phyloP scores from a whole-genome alignment of 345 rosid genomes.

The Citrus glauca region DNA sequence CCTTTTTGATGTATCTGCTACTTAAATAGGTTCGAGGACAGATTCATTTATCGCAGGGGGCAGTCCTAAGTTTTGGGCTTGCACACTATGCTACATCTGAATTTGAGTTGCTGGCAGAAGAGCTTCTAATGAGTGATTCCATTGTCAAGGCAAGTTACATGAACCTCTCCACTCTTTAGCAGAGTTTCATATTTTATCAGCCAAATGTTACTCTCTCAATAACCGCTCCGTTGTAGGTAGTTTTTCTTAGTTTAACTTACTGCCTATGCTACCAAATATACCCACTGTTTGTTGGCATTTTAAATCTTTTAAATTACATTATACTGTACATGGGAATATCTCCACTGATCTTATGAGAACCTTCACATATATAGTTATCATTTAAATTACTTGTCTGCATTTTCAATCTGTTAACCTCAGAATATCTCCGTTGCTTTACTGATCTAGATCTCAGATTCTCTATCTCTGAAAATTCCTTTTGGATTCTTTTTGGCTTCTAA shows the following conservation, averaged over 20 bases:
- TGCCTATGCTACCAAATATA: neutral
- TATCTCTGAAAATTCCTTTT: neutral
- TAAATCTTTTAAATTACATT: too few relatives aligned
- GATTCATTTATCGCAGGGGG: conserved; percentile 43
- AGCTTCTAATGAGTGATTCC: conserved; percentile 70
- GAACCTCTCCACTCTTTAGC: neutral
- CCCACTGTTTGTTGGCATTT: too few relatives aligned
- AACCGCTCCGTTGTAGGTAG: neutral
- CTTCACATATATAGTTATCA: neutral
- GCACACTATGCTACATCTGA: conserved; percentile 56
- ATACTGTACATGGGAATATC: too few relatives aligned
- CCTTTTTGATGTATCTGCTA: neutral
- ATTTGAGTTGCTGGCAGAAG: conserved; percentile 77
- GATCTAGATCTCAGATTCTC: neutral
- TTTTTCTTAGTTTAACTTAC: neutral
- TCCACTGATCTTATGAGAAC: too few relatives aligned
- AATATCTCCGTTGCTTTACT: neutral
- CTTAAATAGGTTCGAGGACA: conserved; percentile 58
- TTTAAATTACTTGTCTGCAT: neutral
- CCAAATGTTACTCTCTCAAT: neutral
- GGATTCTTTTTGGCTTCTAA: neutral
- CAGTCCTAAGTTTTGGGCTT: conserved; percentile 62
- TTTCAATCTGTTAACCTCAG: neutral
- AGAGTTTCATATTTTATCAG: neutral
- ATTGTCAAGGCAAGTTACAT: conserved; percentile 48